These are phyloP conservation scores for Amaranthus cruentus DNA, from an alignment of 148 eudicot species.

Conservation along the genomic window DNA sequence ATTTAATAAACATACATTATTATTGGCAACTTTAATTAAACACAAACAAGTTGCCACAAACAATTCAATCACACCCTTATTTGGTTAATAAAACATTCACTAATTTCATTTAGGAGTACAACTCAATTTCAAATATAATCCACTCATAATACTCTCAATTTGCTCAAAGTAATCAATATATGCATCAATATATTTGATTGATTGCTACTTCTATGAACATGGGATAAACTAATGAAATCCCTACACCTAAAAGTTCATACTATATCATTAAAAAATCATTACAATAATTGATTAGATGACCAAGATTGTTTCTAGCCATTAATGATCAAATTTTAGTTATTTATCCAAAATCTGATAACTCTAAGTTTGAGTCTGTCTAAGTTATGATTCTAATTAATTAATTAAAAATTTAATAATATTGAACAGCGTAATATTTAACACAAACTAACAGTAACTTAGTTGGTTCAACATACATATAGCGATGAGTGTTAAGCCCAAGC, in stretches of 20 bases:
- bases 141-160: constrained; percentile 2
- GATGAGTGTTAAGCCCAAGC: no score
- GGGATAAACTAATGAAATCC: neutral
- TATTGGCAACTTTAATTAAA: no score
- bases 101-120: neutral
- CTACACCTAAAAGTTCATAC: constrained; percentile 4
- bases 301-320: constrained; percentile 12
- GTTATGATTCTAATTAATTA: no score
- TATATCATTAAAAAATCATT: neutral
- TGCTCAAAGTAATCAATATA: neutral
- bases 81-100: neutral
- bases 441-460: no score
- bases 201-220: constrained; percentile 9
- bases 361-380: no score
- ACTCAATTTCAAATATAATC: constrained; percentile 6
- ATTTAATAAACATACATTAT: no score
- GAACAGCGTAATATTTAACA: no score
- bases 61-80: neutral
- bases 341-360: no score
- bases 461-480: no score
- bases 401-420: no score
- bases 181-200: neutral
- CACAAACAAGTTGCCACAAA: neutral
- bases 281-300: constrained; percentile 6
- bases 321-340: neutral